A percentile compares a stretch with the other conserved stretches of the same genome.
Conservation (phyloP, 805 yeast species). For the Ascoidea asiatica region DNA sequence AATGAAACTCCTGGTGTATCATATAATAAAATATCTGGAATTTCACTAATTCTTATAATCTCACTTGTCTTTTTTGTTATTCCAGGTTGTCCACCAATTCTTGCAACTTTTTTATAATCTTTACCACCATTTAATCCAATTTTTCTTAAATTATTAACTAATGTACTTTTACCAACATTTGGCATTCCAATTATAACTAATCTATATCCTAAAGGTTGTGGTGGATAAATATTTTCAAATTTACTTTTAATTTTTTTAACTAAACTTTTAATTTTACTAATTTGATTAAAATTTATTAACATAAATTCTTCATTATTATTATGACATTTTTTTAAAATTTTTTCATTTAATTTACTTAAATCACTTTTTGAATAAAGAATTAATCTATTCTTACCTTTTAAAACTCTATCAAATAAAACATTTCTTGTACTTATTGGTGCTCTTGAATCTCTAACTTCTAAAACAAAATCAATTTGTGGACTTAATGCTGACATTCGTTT, state of each 20-base stretch:
- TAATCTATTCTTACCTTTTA: constrained; percentile 37
- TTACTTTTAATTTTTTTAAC: constrained; percentile 34
- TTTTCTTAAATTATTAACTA: constrained; percentile 58
- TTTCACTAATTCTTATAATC: constrained; percentile 44
- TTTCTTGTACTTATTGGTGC: constrained; percentile 83
- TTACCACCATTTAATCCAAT: constrained; percentile 13
- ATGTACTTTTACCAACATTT: constrained; percentile 89
- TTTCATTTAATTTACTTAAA: constrained; percentile 30
- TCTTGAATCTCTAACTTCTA: constrained; percentile 80
- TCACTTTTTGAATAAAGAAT: constrained; percentile 73
- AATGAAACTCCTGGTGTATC: constrained; percentile 92
- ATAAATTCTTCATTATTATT: constrained; percentile 28
- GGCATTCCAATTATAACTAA: constrained; percentile 88
- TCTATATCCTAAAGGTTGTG: constrained; percentile 75
- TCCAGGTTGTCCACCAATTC: constrained; percentile 82
- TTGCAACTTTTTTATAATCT: constrained; percentile 50
- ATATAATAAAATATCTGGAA: constrained; percentile 55
- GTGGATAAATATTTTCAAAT: constrained; percentile 36
- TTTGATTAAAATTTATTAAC: constrained; percentile 44
- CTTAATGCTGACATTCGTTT: constrained; percentile 51
- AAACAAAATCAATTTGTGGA: constrained; percentile 67
- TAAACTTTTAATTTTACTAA: constrained; percentile 34
- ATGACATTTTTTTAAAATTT: constrained; percentile 35
- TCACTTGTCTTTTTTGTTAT: constrained; percentile 74
- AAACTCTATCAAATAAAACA: constrained; percentile 55